Conservation (phyloP, 1,284 basidiomycete genomes). For the Rhodotorula glutinis region DNA sequence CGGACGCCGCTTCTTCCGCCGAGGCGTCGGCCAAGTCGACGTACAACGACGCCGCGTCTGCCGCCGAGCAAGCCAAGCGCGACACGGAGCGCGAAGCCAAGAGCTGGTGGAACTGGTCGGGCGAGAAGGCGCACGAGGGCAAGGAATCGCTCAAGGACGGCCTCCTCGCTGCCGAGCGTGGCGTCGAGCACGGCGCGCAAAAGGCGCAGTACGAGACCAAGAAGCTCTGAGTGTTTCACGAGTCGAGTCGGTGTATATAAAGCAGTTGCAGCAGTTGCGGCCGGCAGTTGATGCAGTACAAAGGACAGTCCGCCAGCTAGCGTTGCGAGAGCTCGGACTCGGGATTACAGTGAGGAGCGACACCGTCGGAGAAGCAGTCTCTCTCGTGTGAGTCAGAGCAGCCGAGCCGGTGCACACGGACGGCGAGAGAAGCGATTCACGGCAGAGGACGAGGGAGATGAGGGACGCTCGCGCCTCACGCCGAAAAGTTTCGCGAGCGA, state of each 20-base stretch:
- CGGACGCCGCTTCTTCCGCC: constrained; percentile 7
- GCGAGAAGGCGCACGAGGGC: constrained; percentile 23
- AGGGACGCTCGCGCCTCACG: neutral
- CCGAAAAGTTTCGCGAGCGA: neutral
- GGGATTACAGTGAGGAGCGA: no score
- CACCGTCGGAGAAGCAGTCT: no score
- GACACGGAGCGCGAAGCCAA: constrained; percentile 24
- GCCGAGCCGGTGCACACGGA: no score
- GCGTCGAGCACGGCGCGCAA: constrained; percentile 27
- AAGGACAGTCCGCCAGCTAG: no score
- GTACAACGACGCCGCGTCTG: neutral
- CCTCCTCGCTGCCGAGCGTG: constrained; percentile 23
- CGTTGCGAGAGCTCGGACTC: no score
- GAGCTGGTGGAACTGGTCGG: constrained; percentile 29
- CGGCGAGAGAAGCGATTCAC: no score
- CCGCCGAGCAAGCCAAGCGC: constrained; percentile 9
- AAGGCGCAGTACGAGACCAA: constrained; percentile 31
- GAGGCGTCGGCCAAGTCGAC: constrained; percentile 6
- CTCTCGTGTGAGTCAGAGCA: no score
- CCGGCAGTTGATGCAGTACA: no score
- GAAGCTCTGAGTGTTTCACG: constrained; percentile 22
- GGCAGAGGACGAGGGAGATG: no score
- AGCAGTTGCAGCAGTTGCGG: neutral
- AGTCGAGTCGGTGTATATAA: neutral
- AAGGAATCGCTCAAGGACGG: constrained; percentile 22